These are phyloP conservation scores for Aspergillus funiculosus DNA, from an alignment of 495 filamentous ascomycete species.

Conservation along the genomic window DNA sequence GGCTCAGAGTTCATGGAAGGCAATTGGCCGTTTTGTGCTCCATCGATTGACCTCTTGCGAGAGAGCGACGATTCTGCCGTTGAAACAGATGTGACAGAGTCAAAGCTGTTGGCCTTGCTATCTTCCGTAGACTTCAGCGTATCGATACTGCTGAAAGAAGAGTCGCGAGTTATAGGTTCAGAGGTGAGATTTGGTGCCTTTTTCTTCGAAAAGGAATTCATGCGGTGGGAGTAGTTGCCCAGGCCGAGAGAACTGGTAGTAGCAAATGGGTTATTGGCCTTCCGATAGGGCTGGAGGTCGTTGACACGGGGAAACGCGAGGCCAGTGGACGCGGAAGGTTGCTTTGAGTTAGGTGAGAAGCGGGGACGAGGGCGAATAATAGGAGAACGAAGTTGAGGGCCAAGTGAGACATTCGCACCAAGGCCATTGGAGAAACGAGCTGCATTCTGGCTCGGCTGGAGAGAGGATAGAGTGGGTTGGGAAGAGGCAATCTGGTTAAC, in stretches of 20 bases:
- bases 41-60: conserved; percentile 16
- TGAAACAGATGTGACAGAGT: conserved; percentile 6
- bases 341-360: conserved; percentile 13
- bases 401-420: background rate
- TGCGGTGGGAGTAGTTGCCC: background rate
- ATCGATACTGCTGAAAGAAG: conserved; percentile 11
- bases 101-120: conserved; percentile 13
- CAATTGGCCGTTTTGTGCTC: background rate
- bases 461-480: background rate
- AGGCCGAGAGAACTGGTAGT: background rate
- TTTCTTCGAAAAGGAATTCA: background rate
- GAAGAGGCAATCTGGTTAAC: background rate
- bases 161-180: conserved; percentile 6
- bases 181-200: too few relatives aligned
- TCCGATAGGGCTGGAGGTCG: background rate
- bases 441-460: background rate
- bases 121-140: conserved; percentile 11
- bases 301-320: background rate
- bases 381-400: background rate
- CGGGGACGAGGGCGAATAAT: conserved; percentile 2
- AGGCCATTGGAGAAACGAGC: background rate
- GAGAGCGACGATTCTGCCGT: conserved; percentile 4
- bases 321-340: background rate
- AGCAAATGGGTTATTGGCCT: background rate
- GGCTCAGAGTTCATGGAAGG: background rate